A percentile compares a stretch with the other conserved stretches of the same genome.
Evolutionary conservation across 805 yeast genomes (phyloP).

Genomic region (Ogataea nonfermentans): DNA sequence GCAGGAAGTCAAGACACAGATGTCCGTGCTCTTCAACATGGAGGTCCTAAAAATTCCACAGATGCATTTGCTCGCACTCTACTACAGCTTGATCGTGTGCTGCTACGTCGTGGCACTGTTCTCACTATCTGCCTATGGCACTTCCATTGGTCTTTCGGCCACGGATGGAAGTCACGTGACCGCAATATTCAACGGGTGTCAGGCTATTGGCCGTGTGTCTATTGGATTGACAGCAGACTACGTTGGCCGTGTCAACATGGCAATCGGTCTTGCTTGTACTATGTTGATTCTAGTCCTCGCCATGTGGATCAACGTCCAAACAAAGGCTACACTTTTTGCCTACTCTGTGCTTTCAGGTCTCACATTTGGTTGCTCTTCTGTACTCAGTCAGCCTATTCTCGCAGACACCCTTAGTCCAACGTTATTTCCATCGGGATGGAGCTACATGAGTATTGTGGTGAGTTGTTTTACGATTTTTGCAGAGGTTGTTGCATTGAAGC

Average conservation of each 20-base stretch:
- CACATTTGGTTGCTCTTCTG: conserved; percentile 43
- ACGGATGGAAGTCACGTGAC: conserved; percentile 45
- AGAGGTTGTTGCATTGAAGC: conserved; percentile 32
- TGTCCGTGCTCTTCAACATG: conserved; percentile 21
- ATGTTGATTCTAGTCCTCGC: conserved; percentile 41
- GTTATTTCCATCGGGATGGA: conserved; percentile 33
- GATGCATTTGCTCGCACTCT: conserved; percentile 19
- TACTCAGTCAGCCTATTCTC: conserved; percentile 30
- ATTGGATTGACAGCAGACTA: conserved; percentile 47
- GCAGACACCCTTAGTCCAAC: conserved; percentile 31
- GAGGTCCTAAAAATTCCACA: conserved; percentile 19
- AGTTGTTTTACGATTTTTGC: conserved; percentile 31
- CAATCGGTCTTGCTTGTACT: conserved; percentile 35
- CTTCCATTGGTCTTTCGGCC: conserved; percentile 44
- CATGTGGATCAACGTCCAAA: conserved; percentile 41
- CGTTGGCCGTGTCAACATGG: conserved; percentile 46
- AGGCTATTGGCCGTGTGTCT: conserved; percentile 48
- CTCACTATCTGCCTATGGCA: conserved; percentile 48
- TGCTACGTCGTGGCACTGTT: conserved; percentile 46
- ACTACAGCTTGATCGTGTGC: conserved; percentile 36
- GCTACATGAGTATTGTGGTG: conserved; percentile 27
- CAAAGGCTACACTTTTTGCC: conserved; percentile 33
- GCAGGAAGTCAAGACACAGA: conserved; percentile 19
- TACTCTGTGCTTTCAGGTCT: conserved; percentile 45
- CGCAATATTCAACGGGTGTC: conserved; percentile 47